A percentile compares a stretch with the other conserved stretches of the same genome.
Evolutionary conservation across 2,329 filamentous ascomycete species (phyloP).

Genomic region (Sarocladium brachiariae): DNA sequence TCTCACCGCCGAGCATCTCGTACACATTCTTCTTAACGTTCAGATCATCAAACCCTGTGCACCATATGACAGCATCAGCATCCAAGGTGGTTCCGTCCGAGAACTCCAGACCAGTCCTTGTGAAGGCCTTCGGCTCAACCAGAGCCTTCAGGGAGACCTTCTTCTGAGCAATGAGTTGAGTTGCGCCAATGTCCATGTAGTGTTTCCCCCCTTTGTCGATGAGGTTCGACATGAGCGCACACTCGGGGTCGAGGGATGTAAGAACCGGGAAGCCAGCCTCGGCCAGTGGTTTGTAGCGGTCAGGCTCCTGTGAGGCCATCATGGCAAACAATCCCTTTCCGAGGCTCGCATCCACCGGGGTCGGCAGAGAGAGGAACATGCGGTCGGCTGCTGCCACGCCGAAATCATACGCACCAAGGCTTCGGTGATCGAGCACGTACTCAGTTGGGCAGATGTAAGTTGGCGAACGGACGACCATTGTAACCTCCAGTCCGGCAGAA

Average conservation of each 20-base stretch:
- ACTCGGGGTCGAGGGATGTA: constrained; percentile 20
- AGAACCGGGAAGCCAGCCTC: constrained; percentile 29
- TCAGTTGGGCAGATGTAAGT: constrained; percentile 27
- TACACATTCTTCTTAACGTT: constrained; percentile 19
- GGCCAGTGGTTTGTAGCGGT: constrained; percentile 26
- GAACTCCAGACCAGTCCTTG: constrained; percentile 20
- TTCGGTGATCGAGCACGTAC: constrained; percentile 16
- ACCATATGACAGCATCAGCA: constrained; percentile 29
- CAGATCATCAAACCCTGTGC: constrained; percentile 27
- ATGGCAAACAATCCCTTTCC: constrained; percentile 15
- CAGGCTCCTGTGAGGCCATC: constrained; percentile 22
- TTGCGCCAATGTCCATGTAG: constrained; percentile 26
- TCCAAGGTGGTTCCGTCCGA: constrained; percentile 23
- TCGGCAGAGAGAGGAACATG: constrained; percentile 13
- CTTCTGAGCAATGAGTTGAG: constrained; percentile 21
- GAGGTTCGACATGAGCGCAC: constrained; percentile 16
- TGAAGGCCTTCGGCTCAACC: constrained; percentile 22
- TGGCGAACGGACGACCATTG: constrained; percentile 28
- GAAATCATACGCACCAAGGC: constrained; percentile 25
- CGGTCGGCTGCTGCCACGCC: constrained; percentile 8
- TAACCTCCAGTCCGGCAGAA: constrained; percentile 22
- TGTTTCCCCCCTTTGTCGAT: constrained; percentile 28
- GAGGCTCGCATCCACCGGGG: constrained; percentile 18
- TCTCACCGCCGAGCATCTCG: constrained; percentile 4
- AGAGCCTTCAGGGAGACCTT: constrained; percentile 22